Conservation (phyloP, 176 grass and related monocot genomes). For the Avena sativa region DNA sequence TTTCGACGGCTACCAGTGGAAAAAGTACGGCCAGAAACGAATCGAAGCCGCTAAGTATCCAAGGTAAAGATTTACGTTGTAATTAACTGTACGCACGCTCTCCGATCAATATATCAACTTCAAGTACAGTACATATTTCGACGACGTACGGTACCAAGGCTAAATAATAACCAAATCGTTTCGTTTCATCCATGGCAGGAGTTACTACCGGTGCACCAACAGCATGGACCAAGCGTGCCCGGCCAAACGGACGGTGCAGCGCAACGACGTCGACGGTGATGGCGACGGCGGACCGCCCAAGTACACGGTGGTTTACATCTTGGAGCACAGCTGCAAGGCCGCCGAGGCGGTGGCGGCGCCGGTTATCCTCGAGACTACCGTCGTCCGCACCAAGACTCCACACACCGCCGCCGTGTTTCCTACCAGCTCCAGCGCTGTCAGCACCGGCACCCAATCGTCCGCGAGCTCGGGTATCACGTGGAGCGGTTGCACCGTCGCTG, state of each 20-base stretch:
- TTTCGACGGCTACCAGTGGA: slow-evolving; percentile 58
- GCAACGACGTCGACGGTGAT: background rate
- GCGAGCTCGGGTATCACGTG: slow-evolving; percentile 29
- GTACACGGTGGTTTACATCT: slow-evolving; percentile 38
- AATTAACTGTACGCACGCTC: no score
- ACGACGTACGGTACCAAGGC: background rate
- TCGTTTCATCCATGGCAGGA: slow-evolving; percentile 42
- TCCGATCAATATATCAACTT: no score
- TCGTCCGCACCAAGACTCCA: background rate
- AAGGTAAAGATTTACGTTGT: slow-evolving; percentile 14
- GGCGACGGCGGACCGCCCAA: background rate
- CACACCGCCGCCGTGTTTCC: background rate
- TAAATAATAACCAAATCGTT: background rate
- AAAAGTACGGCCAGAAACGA: slow-evolving; percentile 58
- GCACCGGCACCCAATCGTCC: background rate
- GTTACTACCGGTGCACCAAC: slow-evolving; percentile 66
- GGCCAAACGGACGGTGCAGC: slow-evolving; percentile 62
- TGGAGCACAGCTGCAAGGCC: slow-evolving; percentile 14
- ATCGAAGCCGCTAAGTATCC: slow-evolving; percentile 38
- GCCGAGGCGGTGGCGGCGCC: slow-evolving; percentile 15
- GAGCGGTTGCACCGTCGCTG: background rate
- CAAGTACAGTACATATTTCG: no score
- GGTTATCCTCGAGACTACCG: slow-evolving; percentile 56
- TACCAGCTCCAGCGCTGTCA: background rate
- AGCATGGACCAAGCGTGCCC: background rate